Conservation (phyloP, 139 green algal species). For the Volvox reticuliferus region DNA sequence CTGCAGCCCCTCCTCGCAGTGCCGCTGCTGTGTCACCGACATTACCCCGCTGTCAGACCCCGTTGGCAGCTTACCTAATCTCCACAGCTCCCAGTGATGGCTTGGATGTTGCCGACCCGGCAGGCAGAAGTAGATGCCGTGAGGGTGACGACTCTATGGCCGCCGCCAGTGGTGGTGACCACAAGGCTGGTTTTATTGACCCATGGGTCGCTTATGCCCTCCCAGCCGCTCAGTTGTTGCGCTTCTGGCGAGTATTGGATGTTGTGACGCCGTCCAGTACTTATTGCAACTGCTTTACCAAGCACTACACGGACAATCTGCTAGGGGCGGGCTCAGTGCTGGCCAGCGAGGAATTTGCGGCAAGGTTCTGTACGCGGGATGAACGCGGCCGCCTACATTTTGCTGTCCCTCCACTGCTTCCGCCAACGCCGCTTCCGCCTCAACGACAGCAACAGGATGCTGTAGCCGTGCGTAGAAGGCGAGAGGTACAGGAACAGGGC, state of each 20-base stretch:
- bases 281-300: constrained; percentile 46
- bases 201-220: constrained; percentile 11
- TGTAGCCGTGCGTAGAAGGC: neutral
- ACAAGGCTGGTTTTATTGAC: no score
- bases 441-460: neutral
- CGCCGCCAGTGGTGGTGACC: no score
- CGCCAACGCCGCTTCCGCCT: neutral
- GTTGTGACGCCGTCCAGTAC: constrained; percentile 6
- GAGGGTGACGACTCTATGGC: neutral
- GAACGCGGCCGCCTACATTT: constrained; percentile 18
- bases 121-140: constrained; percentile 35
- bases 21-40: neutral
- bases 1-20: neutral
- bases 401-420: neutral
- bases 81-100: neutral
- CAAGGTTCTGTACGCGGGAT: neutral
- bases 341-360: constrained; percentile 23
- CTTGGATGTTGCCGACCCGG: neutral
- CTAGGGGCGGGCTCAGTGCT: constrained; percentile 33
- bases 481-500: neutral
- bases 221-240: neutral
- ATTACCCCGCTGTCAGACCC: neutral
- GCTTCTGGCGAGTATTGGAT: constrained; percentile 40
- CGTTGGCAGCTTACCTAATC: neutral
- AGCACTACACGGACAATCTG: constrained; percentile 36